These are phyloP conservation scores for Candida pseudofarinosa DNA, from an alignment of 805 yeast species.

Conservation along the genomic window DNA sequence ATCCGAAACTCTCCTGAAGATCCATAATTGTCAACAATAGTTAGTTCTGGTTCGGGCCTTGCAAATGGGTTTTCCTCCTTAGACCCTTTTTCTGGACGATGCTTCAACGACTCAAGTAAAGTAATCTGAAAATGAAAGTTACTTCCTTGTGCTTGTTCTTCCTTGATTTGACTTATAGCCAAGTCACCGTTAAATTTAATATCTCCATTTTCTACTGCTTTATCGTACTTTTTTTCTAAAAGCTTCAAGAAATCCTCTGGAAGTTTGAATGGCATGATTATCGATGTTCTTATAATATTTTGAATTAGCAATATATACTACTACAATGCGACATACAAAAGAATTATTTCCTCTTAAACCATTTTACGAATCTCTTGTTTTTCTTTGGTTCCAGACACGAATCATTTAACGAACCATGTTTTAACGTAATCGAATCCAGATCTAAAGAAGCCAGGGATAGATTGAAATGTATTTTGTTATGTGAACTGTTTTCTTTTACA, in stretches of 20 bases:
- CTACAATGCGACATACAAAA: slow-evolving; percentile 3
- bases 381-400: slow-evolving; percentile 11
- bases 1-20: slow-evolving; percentile 51
- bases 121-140: slow-evolving; percentile 25
- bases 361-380: slow-evolving; percentile 16
- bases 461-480: slow-evolving; percentile 10
- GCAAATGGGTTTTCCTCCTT: slow-evolving; percentile 65
- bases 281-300: background rate
- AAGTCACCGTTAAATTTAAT: slow-evolving; percentile 52
- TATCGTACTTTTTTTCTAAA: slow-evolving; percentile 39
- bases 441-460: slow-evolving; percentile 18
- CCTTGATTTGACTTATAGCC: slow-evolving; percentile 27
- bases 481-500: background rate
- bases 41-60: slow-evolving; percentile 71
- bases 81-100: slow-evolving; percentile 39
- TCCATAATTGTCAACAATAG: slow-evolving; percentile 52
- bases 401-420: slow-evolving; percentile 9
- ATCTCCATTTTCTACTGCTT: slow-evolving; percentile 44
- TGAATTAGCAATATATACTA: background rate
- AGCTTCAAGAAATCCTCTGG: slow-evolving; percentile 36
- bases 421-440: slow-evolving; percentile 15
- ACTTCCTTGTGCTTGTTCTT: slow-evolving; percentile 12
- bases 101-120: slow-evolving; percentile 29
- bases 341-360: slow-evolving; percentile 19
- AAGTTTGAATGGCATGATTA: slow-evolving; percentile 19